Evolutionary conservation across 192 early-diverging fungal genomes (phyloP).

Genomic region (Coemansia aciculifera): DNA sequence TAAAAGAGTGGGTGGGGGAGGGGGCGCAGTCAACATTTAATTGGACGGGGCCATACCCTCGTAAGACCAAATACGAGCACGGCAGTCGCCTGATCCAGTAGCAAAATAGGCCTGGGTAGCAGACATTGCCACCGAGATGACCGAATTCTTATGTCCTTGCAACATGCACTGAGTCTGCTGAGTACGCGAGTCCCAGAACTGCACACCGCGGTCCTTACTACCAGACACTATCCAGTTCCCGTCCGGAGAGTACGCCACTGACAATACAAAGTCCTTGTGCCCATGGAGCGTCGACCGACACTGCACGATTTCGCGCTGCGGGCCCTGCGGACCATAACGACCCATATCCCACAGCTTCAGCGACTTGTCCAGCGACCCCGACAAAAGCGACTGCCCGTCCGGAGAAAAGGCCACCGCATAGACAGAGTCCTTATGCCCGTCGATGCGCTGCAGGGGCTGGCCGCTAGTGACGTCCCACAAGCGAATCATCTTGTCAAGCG

Average conservation of each 20-base stretch:
- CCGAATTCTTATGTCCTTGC: slow-evolving; percentile 95
- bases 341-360: slow-evolving; percentile 90
- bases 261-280: slow-evolving; percentile 96
- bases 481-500: slow-evolving; percentile 89
- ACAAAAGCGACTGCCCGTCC: slow-evolving; percentile 87
- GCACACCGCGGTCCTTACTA: slow-evolving; percentile 90
- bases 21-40: neutral
- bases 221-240: slow-evolving; percentile 90
- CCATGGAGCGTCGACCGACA: slow-evolving; percentile 55
- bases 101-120: slow-evolving; percentile 85
- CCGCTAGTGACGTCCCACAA: slow-evolving; percentile 83
- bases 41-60: slow-evolving; percentile 37
- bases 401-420: slow-evolving; percentile 95
- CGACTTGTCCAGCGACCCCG: slow-evolving; percentile 90
- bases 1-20: neutral
- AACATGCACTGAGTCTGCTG: slow-evolving; percentile 78
- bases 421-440: slow-evolving; percentile 94
- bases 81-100: slow-evolving; percentile 92
- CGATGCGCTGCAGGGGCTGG: slow-evolving; percentile 77
- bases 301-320: slow-evolving; percentile 31
- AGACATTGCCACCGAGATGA: slow-evolving; percentile 88
- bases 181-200: slow-evolving; percentile 87
- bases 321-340: slow-evolving; percentile 30
- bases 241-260: slow-evolving; percentile 82
- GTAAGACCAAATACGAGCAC: slow-evolving; percentile 90